Base-by-base conservation (phyloP, 2,329 filamentous ascomycete genomes). In the Leptosphaerulina australis region DNA sequence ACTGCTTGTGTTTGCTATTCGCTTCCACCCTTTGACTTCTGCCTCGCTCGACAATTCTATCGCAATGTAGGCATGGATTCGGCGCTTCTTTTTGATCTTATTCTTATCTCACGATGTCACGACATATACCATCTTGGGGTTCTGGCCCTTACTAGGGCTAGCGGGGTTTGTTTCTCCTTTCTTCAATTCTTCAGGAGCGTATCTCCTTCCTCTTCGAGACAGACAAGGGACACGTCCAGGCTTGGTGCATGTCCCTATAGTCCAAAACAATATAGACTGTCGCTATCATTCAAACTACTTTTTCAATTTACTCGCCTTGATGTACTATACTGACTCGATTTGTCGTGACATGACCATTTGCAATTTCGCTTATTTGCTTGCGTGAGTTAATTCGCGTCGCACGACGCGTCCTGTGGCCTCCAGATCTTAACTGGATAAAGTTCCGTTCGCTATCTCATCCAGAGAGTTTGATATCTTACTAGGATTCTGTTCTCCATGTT, bases 41-140 rank as follows among this genome's bases (percentile, higher is more conserved):
- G 31, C 46, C 30, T 40, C 52, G 25, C 54, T 48, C 31, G 44
- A 51, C 43, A 44, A 40, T 24, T 17, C 10, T 29, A 14, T 36
- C 30, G 34, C 50, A 25, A 40, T 34, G 17, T 44, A 20, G 31
- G 34, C 21, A 30, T 40, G 28, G 28, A 49, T 47, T 17, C 3
- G 39, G 57, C 35, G n/a, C 34, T 51, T 60, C 47, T 53, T 22
- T 60, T 59, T 56, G 50, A 50, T 58, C 34, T 53, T 45, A 60
- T 50, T 55, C 50, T 60, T 66, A 47, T 60, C 56, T 68, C 50
- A 68, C 63, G 65, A 69, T 66, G 64, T 67, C 58, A 69, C 53
- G 66, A 68, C 45, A 49, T 64, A 67, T 65, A 66, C 63, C 62
- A 66, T 53, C 44, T 56, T 62, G 52, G 54, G 55, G 51, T 38